These are phyloP conservation scores for Fusarium sp. DNA, from an alignment of 2,329 filamentous ascomycete genomes.

Conservation along the genomic window DNA sequence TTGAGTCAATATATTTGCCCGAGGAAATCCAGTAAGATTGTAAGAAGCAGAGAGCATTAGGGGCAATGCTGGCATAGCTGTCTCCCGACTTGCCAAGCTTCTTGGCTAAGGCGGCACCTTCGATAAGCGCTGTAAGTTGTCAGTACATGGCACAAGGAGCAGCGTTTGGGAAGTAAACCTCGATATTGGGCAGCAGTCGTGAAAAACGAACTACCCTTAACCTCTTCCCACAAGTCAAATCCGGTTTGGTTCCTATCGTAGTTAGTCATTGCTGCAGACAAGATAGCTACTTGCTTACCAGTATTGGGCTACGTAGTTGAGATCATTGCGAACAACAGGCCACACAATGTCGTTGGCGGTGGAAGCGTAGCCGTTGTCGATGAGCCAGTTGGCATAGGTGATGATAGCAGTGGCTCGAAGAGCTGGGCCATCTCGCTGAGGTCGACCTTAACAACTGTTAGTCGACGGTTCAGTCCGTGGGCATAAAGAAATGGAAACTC, in stretches of 20 bases:
- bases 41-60: constrained; percentile 79
- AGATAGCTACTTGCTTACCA: constrained; percentile 59
- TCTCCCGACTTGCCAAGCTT: constrained; percentile 71
- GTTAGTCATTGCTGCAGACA: constrained; percentile 1
- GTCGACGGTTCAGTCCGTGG: neutral
- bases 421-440: constrained; percentile 83
- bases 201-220: constrained; percentile 83
- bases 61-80: constrained; percentile 74
- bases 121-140: constrained; percentile 63
- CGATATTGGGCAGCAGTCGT: constrained; percentile 78
- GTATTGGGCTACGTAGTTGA: constrained; percentile 80
- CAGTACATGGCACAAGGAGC: neutral
- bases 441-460: constrained; percentile 64
- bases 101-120: constrained; percentile 76
- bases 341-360: constrained; percentile 71
- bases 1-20: constrained; percentile 74
- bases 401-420: constrained; percentile 81
- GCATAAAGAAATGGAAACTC: constrained; percentile 15
- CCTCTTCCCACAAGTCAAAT: constrained; percentile 89
- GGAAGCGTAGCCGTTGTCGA: constrained; percentile 73
- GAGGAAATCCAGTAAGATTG: constrained; percentile 78
- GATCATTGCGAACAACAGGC: constrained; percentile 82
- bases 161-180: constrained; percentile 53
- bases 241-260: constrained; percentile 65
- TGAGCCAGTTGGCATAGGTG: constrained; percentile 78